A percentile compares a stretch with the other conserved stretches of the same genome.
Evolutionary conservation across 2,329 filamentous ascomycete genomes (phyloP).

Genomic region (Microsporum ferrugineum): DNA sequence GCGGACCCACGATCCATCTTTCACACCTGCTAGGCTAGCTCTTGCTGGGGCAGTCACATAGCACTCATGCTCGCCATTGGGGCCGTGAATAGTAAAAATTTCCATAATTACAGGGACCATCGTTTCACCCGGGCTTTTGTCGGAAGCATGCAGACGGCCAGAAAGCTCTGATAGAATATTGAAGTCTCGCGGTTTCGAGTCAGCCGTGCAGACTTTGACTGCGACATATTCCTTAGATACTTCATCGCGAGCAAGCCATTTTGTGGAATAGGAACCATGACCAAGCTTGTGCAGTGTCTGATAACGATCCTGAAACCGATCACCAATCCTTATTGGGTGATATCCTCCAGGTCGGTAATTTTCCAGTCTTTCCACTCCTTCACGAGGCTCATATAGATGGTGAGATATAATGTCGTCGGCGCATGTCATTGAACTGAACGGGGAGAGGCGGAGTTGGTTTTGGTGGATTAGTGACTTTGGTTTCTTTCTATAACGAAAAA

Average conservation of each 20-base stretch:
- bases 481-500: no score
- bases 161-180: no score
- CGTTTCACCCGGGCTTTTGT: background rate
- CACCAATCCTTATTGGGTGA: conserved; percentile 26
- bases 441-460: no score
- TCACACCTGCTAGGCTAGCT: conserved; percentile 12
- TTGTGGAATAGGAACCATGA: conserved; percentile 32
- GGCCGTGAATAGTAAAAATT: conserved; percentile 15
- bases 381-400: conserved; percentile 20
- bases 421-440: no score
- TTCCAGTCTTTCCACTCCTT: conserved; percentile 23
- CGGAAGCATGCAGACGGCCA: background rate
- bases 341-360: conserved; percentile 24
- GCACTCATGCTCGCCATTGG: conserved; percentile 15
- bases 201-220: conserved; percentile 21
- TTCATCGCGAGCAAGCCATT: conserved; percentile 32
- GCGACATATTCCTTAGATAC: conserved; percentile 20
- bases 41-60: conserved; percentile 15
- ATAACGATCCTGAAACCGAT: conserved; percentile 25
- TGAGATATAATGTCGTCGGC: no score
- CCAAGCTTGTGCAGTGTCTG: conserved; percentile 34
- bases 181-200: background rate
- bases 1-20: conserved; percentile 14
- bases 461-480: no score
- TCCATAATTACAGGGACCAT: conserved; percentile 11